Evolutionary conservation across 768 basidiomycete genomes (phyloP).

Genomic region (Mycena venus): DNA sequence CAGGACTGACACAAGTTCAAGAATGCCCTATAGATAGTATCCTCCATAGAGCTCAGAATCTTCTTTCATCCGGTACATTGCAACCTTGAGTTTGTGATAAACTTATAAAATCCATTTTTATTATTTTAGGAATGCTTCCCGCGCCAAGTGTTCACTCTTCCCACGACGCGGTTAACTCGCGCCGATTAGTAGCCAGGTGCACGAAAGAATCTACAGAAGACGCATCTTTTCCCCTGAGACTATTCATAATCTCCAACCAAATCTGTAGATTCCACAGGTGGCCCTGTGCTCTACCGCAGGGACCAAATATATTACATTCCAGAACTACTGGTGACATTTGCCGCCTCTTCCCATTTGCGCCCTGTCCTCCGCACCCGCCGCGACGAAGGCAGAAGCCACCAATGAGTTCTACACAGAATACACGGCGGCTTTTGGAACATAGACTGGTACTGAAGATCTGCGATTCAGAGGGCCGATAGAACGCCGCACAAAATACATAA

Average conservation of each 20-base stretch:
- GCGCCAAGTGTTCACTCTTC: background rate
- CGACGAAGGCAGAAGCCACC: background rate
- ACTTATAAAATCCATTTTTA: background rate
- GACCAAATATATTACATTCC: background rate
- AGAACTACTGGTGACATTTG: background rate
- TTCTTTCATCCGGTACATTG: no score
- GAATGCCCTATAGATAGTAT: no score
- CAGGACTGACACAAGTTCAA: no score
- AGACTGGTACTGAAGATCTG: no score
- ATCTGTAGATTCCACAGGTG: background rate
- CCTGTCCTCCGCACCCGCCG: background rate
- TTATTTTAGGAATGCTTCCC: background rate
- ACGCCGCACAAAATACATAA: background rate
- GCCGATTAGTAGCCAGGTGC: background rate
- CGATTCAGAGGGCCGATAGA: background rate
- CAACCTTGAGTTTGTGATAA: background rate
- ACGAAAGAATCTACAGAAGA: background rate
- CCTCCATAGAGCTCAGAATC: no score
- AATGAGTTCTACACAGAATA: background rate
- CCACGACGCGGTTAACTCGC: background rate
- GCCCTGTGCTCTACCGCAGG: background rate
- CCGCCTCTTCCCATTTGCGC: background rate
- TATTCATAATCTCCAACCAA: background rate
- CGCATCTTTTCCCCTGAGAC: background rate
- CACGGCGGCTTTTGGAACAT: no score